Evolutionary conservation across 768 basidiomycete genomes (phyloP), one percentile per base, ranked within the genome.

Genomic region (Tulasnella sp.): DNA sequence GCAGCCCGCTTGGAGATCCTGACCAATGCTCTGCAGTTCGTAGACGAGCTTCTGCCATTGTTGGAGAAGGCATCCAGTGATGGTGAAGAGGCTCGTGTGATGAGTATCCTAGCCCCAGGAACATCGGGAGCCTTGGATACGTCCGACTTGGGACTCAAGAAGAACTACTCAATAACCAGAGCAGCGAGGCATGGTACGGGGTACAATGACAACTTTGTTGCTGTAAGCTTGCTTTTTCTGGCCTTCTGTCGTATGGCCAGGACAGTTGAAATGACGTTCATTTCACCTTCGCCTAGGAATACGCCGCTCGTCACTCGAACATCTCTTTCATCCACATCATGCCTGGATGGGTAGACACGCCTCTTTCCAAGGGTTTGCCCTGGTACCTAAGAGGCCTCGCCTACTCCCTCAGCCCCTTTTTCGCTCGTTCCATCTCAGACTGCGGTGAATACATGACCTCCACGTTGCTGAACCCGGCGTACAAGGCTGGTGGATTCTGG

Each of bases 21-120:
- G 11, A 74, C 38, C 29, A n/a, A 40, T 19, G n/a, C 29, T 34
- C 58, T 34, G 12, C 39, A 73, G 67, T 78, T 78, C 58, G 75
- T 77, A 11, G 38, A 68, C 29, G 78, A 78, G 68, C 36, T 78
- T 36, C 31, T 77, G 38, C 76, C 78, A 8, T 31, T 76, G 38
- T 39, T 78, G n/a, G 64, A 76, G 45, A 76, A 68, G 25, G 78
- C 78, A 34, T 74, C 72, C 34, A 67, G 29, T 11, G 64, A 73
- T 40, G 78, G 78, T 11, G 64, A 78, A 68, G 78, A 78, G n/a
- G 78, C 78, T 42, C 54, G 76, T 25, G 78, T 78, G 25, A 70
- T 74, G 72, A 68, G 39, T 12, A 58, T 78, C 12, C 49, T 77
- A 8, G 22, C 15, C 2, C 64, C 78, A 22, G 72, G 42, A 25